Evolutionary conservation across 2,329 filamentous ascomycete genomes (phyloP).

Genomic region (Diatrype stigma): DNA sequence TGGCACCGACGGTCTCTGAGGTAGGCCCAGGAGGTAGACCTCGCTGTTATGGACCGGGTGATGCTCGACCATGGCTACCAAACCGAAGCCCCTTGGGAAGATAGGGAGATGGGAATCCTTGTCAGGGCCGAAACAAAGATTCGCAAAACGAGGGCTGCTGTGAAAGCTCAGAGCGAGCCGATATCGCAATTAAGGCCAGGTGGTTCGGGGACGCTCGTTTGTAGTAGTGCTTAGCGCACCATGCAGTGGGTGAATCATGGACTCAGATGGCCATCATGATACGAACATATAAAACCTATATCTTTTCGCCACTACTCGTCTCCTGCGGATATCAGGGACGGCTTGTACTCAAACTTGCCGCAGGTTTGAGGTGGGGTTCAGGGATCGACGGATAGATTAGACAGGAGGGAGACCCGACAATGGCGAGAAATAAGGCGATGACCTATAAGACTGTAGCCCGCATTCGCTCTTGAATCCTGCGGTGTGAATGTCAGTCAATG

Average conservation of each 20-base stretch:
- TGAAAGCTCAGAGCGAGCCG: no score
- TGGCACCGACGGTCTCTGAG: slow-evolving; percentile 25
- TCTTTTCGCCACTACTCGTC: neutral
- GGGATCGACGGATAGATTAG: neutral
- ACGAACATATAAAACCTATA: no score
- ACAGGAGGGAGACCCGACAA: neutral
- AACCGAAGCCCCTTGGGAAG: neutral
- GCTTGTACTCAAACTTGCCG: neutral
- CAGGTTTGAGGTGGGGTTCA: neutral
- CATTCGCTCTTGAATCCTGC: no score
- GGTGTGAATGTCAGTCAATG: no score
- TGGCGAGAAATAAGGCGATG: neutral
- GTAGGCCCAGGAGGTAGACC: slow-evolving; percentile 29
- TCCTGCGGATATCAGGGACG: neutral
- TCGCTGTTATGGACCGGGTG: slow-evolving; percentile 32
- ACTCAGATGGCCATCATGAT: neutral
- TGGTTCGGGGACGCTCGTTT: neutral
- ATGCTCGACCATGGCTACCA: slow-evolving; percentile 27
- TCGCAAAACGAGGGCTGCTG: no score
- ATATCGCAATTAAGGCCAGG: no score
- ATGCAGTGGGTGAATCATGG: neutral
- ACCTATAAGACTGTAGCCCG: neutral
- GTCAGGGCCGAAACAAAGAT: no score
- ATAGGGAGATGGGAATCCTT: no score
- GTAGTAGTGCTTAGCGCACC: neutral